Conservation (phyloP, 768 basidiomycete species). For the Amanita jacksonii region DNA sequence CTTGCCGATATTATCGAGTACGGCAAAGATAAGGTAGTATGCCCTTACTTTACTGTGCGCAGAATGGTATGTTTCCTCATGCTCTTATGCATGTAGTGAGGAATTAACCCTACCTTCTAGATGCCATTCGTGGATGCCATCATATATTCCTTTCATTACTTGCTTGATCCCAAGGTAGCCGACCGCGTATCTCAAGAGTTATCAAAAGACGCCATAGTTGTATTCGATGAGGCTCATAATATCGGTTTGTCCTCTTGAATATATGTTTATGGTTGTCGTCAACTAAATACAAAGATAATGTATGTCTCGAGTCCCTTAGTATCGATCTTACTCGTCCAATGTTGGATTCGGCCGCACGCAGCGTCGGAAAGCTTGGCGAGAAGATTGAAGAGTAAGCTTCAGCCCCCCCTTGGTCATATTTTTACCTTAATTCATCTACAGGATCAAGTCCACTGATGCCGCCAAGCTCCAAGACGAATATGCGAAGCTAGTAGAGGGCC, state of each 20-base stretch:
- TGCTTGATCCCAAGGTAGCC: slow-evolving; percentile 97
- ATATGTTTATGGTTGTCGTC: not conserved
- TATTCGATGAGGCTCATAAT: slow-evolving; percentile 99
- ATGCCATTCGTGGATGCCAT: slow-evolving; percentile 93
- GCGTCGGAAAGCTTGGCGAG: slow-evolving; percentile 76
- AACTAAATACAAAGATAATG: slow-evolving; percentile 68
- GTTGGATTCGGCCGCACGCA: slow-evolving; percentile 89
- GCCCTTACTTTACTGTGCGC: slow-evolving; percentile 94
- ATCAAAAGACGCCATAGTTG: slow-evolving; percentile 96
- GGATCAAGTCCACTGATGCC: slow-evolving; percentile 91
- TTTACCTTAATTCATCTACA: slow-evolving; percentile 21
- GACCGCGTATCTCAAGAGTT: slow-evolving; percentile 98
- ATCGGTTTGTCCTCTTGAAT: slow-evolving; percentile 52
- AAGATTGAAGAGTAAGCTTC: slow-evolving; percentile 88
- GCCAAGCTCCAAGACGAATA: slow-evolving; percentile 96
- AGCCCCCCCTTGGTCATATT: not conserved
- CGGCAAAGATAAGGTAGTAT: slow-evolving; percentile 76
- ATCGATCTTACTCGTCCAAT: slow-evolving; percentile 96
- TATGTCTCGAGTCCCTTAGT: slow-evolving; percentile 96
- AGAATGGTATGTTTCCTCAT: slow-evolving; percentile 60
- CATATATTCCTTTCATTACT: slow-evolving; percentile 98
- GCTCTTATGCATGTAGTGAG: not conserved
- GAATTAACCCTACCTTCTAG: slow-evolving; percentile 29
- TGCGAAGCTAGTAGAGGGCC: slow-evolving; percentile 85
- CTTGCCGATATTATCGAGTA: slow-evolving; percentile 87